Evolutionary conservation across 352 stramenopile genomes (phyloP), one percentile per base, ranked within the genome.

Genomic region (Pythium monospermum): DNA sequence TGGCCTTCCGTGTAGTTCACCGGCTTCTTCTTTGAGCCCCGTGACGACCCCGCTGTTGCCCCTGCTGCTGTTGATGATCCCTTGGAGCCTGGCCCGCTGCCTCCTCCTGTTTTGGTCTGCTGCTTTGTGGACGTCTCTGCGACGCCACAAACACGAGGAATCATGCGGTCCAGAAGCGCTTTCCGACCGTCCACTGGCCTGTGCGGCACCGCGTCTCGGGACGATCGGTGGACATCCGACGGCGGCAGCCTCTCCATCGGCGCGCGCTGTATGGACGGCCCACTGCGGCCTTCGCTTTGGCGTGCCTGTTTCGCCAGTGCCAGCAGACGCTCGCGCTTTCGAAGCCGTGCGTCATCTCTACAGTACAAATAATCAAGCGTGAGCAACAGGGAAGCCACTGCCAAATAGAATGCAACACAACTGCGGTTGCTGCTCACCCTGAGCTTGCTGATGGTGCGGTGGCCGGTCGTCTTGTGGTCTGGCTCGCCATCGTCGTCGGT

Each of bases 161-260:
- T 88, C 76, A 91, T 91, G 39, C 79, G 82, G 50, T 91, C 66
- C 41, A 94, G 52, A 51, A 91, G 64, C 6, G 72, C 79, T 48
- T 91, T 91, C 6, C 81, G 70, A 31, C 64, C 57, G 46, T 69
- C 66, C 12, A 64, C 41, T 4, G 50, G 30, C 6, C 32, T 33
- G 16, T 57, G 30, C 18, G 46, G 16, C 19, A 28, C 18, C 16
- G 43, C 21, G 11, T 47, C 11, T 22, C 25, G 26, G 1, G 53
- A n/a, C 16, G 30, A 13, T 35, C 7, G 30, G 7, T 8, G 8
- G 30, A 13, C 13, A 13, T 35, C 30, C 13, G 7, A 13, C 30
- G 8, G 30, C 30, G 30, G 30, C 13, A 35, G 13, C 30, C 30
- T 8, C 7, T 13, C 13, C 30, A 35, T 35, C 7, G 30, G 30